Evolutionary conservation across 208 protist genomes (phyloP).

Genomic region (Trypanosoma brucei): DNA sequence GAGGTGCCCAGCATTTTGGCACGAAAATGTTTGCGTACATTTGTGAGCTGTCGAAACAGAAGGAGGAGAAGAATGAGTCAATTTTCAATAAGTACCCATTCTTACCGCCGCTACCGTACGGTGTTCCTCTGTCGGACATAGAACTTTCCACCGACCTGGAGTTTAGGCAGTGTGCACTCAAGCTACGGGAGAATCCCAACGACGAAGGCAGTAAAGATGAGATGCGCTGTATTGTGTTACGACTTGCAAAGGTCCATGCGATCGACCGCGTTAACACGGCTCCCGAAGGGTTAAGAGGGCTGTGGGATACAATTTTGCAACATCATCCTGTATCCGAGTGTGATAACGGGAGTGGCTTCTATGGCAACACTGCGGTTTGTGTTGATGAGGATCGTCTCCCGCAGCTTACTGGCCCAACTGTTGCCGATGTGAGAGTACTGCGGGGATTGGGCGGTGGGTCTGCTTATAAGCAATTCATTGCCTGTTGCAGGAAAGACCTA

Average conservation of each 20-base stretch:
- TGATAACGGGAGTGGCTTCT: too few species aligned
- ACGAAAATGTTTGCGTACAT: slow-evolving; percentile 29
- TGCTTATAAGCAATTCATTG: slow-evolving; percentile 38
- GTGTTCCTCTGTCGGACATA: slow-evolving; percentile 50
- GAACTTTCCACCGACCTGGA: slow-evolving; percentile 36
- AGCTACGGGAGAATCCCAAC: slow-evolving; percentile 19
- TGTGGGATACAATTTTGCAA: neutral
- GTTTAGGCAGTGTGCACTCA: slow-evolving; percentile 28
- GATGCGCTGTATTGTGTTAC: slow-evolving; percentile 40
- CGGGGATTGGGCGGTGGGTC: slow-evolving; percentile 33
- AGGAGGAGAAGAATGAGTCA: slow-evolving; percentile 62
- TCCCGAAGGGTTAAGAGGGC: neutral
- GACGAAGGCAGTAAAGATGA: slow-evolving; percentile 29
- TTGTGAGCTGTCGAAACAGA: slow-evolving; percentile 35
- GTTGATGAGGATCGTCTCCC: too few species aligned
- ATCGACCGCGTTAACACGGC: slow-evolving; percentile 7
- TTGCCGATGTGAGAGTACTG: neutral
- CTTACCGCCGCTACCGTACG: slow-evolving; percentile 44
- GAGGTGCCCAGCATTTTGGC: slow-evolving; percentile 1
- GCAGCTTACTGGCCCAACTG: neutral
- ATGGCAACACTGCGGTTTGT: too few species aligned
- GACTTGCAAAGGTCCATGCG: slow-evolving; percentile 35
- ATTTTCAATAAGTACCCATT: slow-evolving; percentile 58
- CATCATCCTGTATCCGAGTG: slow-evolving; percentile 18
- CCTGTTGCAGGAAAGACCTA: slow-evolving; percentile 44